Percentiles rank a stretch among this genome's conserved stretches.
phyloP scores from a whole-genome alignment of 805 yeast species.

The Blastobotrys peoriensis region DNA sequence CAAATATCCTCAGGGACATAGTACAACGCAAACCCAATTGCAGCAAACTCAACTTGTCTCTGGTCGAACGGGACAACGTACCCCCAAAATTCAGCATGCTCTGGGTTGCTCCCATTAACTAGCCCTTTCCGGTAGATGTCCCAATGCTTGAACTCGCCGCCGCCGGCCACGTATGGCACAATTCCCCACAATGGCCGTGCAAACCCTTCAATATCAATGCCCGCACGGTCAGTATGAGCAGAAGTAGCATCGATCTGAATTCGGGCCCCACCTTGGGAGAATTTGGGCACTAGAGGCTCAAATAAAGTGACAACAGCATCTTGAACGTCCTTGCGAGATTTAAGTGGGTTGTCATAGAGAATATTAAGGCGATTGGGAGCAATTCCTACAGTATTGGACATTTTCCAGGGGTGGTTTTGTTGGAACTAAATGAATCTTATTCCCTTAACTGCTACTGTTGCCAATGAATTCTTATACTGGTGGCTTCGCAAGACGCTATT shows the following conservation, averaged over 20 bases:
- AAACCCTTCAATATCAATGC: slow-evolving; percentile 29
- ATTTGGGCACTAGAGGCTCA: slow-evolving; percentile 12
- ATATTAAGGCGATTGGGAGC: too few relatives aligned
- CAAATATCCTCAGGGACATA: slow-evolving; percentile 24
- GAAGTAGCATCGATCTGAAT: slow-evolving; percentile 22
- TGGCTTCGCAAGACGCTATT: too few relatives aligned
- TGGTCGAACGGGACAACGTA: slow-evolving; percentile 30
- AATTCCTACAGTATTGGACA: too few relatives aligned
- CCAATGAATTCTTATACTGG: too few relatives aligned
- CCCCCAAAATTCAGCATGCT: slow-evolving; percentile 29
- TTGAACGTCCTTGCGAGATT: slow-evolving; percentile 11
- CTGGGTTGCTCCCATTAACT: slow-evolving; percentile 27
- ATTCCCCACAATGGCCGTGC: slow-evolving; percentile 30
- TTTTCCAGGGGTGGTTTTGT: too few relatives aligned
- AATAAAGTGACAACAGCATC: slow-evolving; percentile 11
- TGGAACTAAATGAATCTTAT: too few relatives aligned
- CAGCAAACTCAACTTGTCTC: slow-evolving; percentile 28
- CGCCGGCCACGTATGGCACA: slow-evolving; percentile 25
- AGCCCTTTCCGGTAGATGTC: slow-evolving; percentile 24
- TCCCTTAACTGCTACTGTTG: too few relatives aligned
- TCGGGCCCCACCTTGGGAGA: slow-evolving; percentile 15
- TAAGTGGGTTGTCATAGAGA: slow-evolving; percentile 12
- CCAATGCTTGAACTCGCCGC: slow-evolving; percentile 22
- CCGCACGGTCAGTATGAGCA: slow-evolving; percentile 23
- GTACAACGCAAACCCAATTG: slow-evolving; percentile 25